A percentile compares a stretch with the other conserved stretches of the same genome.
Evolutionary conservation across 2,329 filamentous ascomycete genomes (phyloP).

Genomic region (Thielaviopsis euricoi): DNA sequence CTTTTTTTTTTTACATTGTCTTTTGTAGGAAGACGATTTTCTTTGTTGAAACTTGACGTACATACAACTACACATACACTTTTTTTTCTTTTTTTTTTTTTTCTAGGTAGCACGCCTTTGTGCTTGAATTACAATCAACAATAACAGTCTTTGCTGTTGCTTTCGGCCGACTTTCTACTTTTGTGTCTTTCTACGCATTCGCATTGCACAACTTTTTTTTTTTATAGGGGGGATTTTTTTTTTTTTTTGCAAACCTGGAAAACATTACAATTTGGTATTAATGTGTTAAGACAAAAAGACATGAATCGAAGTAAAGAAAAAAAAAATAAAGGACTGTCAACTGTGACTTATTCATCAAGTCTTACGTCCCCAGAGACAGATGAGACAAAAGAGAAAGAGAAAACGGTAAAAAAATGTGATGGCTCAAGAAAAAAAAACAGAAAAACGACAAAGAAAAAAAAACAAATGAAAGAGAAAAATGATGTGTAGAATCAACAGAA

Average conservation of each 20-base stretch:
- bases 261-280: conserved; percentile 5
- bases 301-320: conserved; percentile 1
- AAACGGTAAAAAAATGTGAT: not conserved
- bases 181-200: too few relatives aligned
- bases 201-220: too few relatives aligned
- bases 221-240: too few relatives aligned
- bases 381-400: not conserved
- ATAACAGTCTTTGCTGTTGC: too few relatives aligned
- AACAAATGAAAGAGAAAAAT: not conserved
- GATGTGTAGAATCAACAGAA: not conserved
- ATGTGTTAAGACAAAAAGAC: conserved; percentile 18
- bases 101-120: too few relatives aligned
- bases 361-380: not conserved
- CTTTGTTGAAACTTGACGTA: not conserved
- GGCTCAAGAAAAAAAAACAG: not conserved
- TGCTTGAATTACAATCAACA: too few relatives aligned
- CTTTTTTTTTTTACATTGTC: not conserved
- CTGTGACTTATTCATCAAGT: too few relatives aligned
- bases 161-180: too few relatives aligned
- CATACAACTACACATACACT: too few relatives aligned
- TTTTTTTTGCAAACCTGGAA: not conserved
- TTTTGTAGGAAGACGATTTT: not conserved
- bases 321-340: not conserved
- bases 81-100: too few relatives aligned
- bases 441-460: not conserved